phyloP scores from a whole-genome alignment of 441 rosid species.

The Syzygium syzygioides region DNA sequence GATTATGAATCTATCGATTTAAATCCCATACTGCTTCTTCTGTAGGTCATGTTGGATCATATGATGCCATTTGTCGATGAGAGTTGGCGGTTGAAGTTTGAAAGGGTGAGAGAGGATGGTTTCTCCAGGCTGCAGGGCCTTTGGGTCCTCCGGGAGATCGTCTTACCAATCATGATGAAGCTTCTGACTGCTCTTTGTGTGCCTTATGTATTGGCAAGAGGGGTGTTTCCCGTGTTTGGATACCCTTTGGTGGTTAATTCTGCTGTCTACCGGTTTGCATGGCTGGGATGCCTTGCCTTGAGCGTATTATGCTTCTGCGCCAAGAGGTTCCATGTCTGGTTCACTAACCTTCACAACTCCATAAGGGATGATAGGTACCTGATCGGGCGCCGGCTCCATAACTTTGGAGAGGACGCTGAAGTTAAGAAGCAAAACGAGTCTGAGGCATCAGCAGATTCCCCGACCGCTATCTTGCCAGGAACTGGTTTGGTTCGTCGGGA shows the following conservation, averaged over 20 bases:
- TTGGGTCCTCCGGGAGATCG: slow-evolving; percentile 91
- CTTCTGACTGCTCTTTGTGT: slow-evolving; percentile 87
- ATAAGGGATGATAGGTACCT: slow-evolving; percentile 93
- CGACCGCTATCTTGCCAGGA: slow-evolving; percentile 4
- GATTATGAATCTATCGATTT: not conserved
- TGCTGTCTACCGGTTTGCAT: slow-evolving; percentile 85
- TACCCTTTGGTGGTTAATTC: slow-evolving; percentile 88
- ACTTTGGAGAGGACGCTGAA: slow-evolving; percentile 51
- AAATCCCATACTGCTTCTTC: not conserved
- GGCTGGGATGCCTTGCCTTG: slow-evolving; percentile 86
- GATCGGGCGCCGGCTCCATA: slow-evolving; percentile 82
- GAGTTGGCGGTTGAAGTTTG: slow-evolving; percentile 82
- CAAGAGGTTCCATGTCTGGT: slow-evolving; percentile 86
- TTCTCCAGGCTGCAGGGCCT: slow-evolving; percentile 88
- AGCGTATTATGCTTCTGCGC: slow-evolving; percentile 72
- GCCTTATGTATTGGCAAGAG: slow-evolving; percentile 84
- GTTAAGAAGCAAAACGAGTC: slow-evolving; percentile 20
- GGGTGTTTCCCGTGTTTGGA: slow-evolving; percentile 86
- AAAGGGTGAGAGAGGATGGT: slow-evolving; percentile 90
- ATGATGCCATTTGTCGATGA: slow-evolving; percentile 96
- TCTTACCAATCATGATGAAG: slow-evolving; percentile 87
- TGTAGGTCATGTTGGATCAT: slow-evolving; percentile 89
- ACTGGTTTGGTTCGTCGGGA: slow-evolving; percentile 29
- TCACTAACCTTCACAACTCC: slow-evolving; percentile 96
- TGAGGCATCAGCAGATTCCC: slow-evolving; percentile 14